Evolutionary conservation across 2,329 filamentous ascomycete species (phyloP).

Genomic region (Thelonectria rubi): DNA sequence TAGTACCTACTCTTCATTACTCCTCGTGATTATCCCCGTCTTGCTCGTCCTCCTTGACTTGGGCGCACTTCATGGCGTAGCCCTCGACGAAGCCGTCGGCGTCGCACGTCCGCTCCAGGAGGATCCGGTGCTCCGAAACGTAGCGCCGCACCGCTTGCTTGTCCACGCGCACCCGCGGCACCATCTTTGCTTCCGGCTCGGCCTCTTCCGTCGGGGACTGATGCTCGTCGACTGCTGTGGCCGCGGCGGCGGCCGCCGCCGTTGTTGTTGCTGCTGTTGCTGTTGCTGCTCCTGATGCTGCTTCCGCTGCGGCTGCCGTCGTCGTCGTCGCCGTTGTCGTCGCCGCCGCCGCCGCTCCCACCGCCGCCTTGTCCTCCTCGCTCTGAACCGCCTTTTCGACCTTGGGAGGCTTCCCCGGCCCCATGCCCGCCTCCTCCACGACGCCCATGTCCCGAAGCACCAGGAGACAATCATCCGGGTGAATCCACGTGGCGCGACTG

Average conservation of each 20-base stretch:
- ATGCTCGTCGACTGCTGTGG: constrained; percentile 36
- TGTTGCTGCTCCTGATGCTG: constrained; percentile 26
- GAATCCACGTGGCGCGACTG: constrained; percentile 82
- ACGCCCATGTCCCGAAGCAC: constrained; percentile 84
- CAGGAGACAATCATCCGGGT: constrained; percentile 81
- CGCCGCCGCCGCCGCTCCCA: constrained; percentile 12
- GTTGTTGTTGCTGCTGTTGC: constrained; percentile 22
- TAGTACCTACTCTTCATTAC: neutral
- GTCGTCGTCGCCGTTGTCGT: no score
- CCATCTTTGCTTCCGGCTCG: constrained; percentile 44
- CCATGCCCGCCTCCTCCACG: constrained; percentile 65
- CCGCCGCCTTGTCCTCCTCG: constrained; percentile 32
- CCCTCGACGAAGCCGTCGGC: constrained; percentile 77
- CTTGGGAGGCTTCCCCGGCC: constrained; percentile 50
- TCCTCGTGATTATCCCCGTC: constrained; percentile 33
- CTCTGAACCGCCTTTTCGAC: constrained; percentile 11
- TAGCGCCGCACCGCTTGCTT: constrained; percentile 71
- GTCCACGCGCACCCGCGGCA: constrained; percentile 61
- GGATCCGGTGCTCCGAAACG: constrained; percentile 69
- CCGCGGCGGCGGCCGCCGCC: constrained; percentile 14
- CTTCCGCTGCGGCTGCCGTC: constrained; percentile 28
- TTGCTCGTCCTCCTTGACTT: constrained; percentile 47
- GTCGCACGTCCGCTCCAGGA: constrained; percentile 73
- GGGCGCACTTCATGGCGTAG: constrained; percentile 63
- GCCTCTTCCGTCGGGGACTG: constrained; percentile 34